Percentiles rank a stretch among this genome's conserved stretches.
These are phyloP conservation scores for Escovopsis weberi DNA, from an alignment of 2,329 filamentous ascomycete genomes.

Conservation along the genomic window DNA sequence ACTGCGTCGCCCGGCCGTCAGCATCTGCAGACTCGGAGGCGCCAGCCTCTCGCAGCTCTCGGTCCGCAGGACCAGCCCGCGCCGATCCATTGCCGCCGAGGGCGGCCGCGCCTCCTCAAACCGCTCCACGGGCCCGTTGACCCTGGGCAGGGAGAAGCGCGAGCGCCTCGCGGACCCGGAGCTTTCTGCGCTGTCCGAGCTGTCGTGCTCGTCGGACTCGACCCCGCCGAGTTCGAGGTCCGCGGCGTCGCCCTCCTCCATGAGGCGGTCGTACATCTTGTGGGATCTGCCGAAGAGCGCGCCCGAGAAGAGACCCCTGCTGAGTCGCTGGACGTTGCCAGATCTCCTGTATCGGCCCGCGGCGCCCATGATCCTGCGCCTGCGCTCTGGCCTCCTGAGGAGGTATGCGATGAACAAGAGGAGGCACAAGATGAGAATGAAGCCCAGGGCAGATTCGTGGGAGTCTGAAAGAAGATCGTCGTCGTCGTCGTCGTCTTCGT, in stretches of 20 bases:
- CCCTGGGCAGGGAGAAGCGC: conserved; percentile 53
- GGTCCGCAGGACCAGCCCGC: conserved; percentile 64
- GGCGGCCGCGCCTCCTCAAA: conserved; percentile 31
- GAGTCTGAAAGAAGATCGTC: conserved; percentile 50
- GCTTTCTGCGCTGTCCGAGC: conserved; percentile 46
- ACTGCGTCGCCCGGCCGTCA: conserved; percentile 43
- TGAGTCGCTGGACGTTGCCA: conserved; percentile 20
- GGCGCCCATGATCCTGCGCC: conserved; percentile 23
- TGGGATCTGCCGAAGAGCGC: conserved; percentile 51
- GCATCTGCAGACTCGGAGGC: conserved; percentile 34
- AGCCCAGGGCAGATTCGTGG: conserved; percentile 56
- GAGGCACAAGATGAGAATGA: conserved; percentile 66
- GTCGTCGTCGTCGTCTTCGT: conserved; percentile 42
- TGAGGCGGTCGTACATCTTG: conserved; percentile 62
- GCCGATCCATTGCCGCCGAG: conserved; percentile 44
- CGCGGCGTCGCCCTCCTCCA: conserved; percentile 62
- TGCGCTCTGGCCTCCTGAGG: conserved; percentile 65
- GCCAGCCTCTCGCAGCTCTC: conserved; percentile 73
- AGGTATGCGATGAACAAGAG: conserved; percentile 55
- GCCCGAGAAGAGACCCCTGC: conserved; percentile 37
- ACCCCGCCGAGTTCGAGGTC: conserved; percentile 65
- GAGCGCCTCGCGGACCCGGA: conserved; percentile 44
- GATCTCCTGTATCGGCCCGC: conserved; percentile 16
- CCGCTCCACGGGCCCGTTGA: conserved; percentile 29
- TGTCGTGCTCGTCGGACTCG: conserved; percentile 48